Conservation (phyloP, 1,139 yeast genomes). For the Geotrichum carabidarum region DNA sequence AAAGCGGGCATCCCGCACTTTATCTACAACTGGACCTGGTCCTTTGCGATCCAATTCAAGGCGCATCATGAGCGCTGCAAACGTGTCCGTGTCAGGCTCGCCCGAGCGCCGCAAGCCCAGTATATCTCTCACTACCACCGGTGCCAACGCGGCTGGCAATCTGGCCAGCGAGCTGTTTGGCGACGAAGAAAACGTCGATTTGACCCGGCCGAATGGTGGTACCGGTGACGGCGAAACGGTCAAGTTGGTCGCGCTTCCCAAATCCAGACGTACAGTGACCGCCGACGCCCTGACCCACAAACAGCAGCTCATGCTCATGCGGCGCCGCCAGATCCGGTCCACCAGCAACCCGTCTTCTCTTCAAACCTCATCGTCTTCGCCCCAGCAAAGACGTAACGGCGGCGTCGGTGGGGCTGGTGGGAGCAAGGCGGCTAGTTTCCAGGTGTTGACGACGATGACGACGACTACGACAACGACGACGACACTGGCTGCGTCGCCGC, state of each 20-base stretch:
- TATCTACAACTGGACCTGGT: neutral
- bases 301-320: neutral
- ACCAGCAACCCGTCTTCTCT: neutral
- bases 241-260: neutral
- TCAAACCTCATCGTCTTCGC: neutral
- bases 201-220: neutral
- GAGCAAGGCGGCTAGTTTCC: neutral
- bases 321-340: neutral
- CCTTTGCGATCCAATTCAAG: conserved; percentile 3
- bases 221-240: neutral
- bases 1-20: neutral
- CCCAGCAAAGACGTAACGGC: neutral
- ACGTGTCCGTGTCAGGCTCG: conserved; percentile 12
- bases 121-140: neutral
- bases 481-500: neutral
- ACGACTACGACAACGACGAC: neutral
- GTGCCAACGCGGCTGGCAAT: too few species aligned
- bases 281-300: neutral
- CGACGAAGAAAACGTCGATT: neutral
- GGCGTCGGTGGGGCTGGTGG: neutral
- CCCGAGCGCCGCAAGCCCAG: conserved; percentile 16
- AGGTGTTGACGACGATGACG: neutral
- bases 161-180: conserved; percentile 4
- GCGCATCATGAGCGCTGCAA: conserved; percentile 7
- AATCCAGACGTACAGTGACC: neutral